Percentiles rank a stretch among this genome's conserved stretches.
Conservation (phyloP, 495 filamentous ascomycete genomes). For the Cercophora samala region DNA sequence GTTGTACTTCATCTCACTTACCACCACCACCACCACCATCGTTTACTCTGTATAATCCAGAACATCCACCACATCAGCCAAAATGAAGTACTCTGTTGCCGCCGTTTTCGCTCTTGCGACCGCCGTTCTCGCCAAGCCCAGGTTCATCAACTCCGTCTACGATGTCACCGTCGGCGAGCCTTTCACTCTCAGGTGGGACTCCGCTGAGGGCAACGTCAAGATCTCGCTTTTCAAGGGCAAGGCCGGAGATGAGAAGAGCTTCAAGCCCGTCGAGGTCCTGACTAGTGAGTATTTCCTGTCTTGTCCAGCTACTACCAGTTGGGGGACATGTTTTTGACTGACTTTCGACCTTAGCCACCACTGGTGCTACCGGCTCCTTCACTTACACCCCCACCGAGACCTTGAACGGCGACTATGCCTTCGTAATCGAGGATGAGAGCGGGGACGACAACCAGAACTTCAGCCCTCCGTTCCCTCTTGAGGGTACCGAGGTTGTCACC, state of each 20-base stretch:
- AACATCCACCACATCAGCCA: constrained; percentile 22
- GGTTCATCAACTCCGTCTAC: constrained; percentile 44
- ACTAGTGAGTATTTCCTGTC: constrained; percentile 27
- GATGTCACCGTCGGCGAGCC: constrained; percentile 36
- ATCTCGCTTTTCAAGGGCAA: constrained; percentile 39
- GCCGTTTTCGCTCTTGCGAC: constrained; percentile 39
- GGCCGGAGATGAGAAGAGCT: constrained; percentile 19
- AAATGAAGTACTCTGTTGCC: constrained; percentile 44
- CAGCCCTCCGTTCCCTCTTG: constrained; percentile 37
- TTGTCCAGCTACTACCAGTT: background rate
- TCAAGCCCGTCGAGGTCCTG: constrained; percentile 36
- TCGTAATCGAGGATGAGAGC: constrained; percentile 38
- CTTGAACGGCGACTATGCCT: constrained; percentile 43
- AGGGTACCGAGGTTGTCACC: constrained; percentile 25
- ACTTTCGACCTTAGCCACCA: constrained; percentile 21
- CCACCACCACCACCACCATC: constrained; percentile 8
- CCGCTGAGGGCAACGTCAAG: constrained; percentile 38
- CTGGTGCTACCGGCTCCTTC: constrained; percentile 32
- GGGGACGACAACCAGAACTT: constrained; percentile 38
- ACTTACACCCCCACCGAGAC: constrained; percentile 34
- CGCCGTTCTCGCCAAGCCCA: constrained; percentile 34
- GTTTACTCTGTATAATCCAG: constrained; percentile 10
- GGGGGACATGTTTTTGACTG: background rate
- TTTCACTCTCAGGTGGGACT: constrained; percentile 44
- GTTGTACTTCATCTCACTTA: constrained; percentile 9